Conservation (phyloP, 257 asterid species). For the Primulina eburnea region DNA sequence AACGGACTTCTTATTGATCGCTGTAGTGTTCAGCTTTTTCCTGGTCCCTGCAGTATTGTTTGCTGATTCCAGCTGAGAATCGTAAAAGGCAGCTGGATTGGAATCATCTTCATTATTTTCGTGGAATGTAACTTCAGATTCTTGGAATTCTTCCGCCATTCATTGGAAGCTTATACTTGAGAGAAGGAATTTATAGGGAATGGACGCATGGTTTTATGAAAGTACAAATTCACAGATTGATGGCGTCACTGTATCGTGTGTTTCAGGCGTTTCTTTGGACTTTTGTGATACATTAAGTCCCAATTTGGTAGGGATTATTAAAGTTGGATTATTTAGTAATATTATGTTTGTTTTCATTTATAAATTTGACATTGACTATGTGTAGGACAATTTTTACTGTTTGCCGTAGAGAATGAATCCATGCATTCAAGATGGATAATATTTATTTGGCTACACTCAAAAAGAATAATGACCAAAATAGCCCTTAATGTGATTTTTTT, state of each 20-base stretch:
- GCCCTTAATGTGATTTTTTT: too few species aligned
- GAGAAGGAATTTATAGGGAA: constrained; percentile 44
- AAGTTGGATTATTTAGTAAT: too few species aligned
- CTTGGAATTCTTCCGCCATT: constrained; percentile 76
- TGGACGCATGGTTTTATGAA: constrained; percentile 33
- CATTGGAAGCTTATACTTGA: neutral
- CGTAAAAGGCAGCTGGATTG: neutral
- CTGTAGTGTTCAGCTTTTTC: constrained; percentile 29
- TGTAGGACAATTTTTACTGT: too few species aligned
- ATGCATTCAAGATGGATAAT: too few species aligned
- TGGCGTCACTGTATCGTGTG: constrained; percentile 49
- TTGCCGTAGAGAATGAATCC: too few species aligned
- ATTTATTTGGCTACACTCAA: too few species aligned
- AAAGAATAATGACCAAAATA: too few species aligned
- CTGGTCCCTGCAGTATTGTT: constrained; percentile 21
- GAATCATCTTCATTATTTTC: constrained; percentile 17
- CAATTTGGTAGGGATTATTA: too few species aligned
- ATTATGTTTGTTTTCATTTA: too few species aligned
- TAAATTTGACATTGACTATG: too few species aligned
- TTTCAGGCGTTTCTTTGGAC: constrained; percentile 34
- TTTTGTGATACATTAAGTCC: neutral
- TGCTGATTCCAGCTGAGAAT: constrained; percentile 6
- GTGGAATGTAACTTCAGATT: constrained; percentile 59
- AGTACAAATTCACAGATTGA: constrained; percentile 15
- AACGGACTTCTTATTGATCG: constrained; percentile 27